These are phyloP conservation scores for Teratosphaeria gauchensis DNA, from an alignment of 2,329 filamentous ascomycete genomes.

Conservation along the genomic window DNA sequence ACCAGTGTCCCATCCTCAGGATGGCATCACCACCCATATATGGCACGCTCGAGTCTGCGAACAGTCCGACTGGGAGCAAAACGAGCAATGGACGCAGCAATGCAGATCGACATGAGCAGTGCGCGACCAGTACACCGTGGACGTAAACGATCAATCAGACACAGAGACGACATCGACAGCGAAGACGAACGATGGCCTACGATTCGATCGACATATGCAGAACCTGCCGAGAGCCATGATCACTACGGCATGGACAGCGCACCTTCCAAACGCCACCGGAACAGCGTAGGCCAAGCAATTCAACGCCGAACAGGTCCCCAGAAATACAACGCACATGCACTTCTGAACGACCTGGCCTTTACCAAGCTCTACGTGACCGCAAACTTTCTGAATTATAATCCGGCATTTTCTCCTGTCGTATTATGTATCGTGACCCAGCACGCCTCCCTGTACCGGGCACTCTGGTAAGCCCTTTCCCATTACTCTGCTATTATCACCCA, in stretches of 20 bases:
- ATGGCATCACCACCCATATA: not conserved
- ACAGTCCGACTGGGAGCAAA: not conserved
- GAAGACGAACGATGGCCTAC: not conserved
- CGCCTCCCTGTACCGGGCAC: slow-evolving; percentile 7
- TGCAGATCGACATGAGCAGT: slow-evolving; percentile 2
- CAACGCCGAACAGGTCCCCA: not conserved
- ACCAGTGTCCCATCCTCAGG: not conserved
- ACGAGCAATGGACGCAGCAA: not conserved
- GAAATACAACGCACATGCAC: slow-evolving; percentile 5
- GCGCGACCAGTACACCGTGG: not conserved
- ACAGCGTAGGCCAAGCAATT: slow-evolving; percentile 6
- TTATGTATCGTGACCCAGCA: slow-evolving; percentile 5
- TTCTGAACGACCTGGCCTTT: slow-evolving; percentile 9
- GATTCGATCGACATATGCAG: not conserved
- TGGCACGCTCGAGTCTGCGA: too few species aligned
- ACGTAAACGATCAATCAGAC: slow-evolving; percentile 1
- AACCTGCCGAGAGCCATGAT: not conserved
- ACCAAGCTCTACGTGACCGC: slow-evolving; percentile 10
- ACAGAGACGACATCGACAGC: not conserved
- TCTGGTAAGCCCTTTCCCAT: slow-evolving; percentile 4
- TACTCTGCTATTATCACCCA: not conserved
- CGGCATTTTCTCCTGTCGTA: slow-evolving; percentile 7
- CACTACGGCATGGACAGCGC: not conserved
- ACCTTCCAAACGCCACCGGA: slow-evolving; percentile 6
- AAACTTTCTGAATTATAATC: slow-evolving; percentile 8